These are phyloP conservation scores for Trematosphaeria pertusa DNA, from an alignment of 2,329 filamentous ascomycete genomes.

Conservation along the genomic window DNA sequence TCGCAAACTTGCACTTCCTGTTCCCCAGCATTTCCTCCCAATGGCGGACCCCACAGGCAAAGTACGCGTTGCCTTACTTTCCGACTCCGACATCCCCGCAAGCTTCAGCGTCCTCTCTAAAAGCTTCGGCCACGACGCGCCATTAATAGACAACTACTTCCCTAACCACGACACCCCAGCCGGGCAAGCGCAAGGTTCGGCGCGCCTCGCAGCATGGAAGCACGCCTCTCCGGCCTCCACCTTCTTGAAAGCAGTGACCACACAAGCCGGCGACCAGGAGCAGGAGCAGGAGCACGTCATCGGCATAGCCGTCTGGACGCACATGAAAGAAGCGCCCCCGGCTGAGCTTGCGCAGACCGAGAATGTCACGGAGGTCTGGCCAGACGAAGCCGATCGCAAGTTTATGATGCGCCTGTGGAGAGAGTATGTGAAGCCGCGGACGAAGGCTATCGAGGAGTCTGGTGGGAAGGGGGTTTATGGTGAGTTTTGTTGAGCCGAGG, in stretches of 20 bases:
- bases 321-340: constrained; percentile 15
- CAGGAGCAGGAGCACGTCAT: constrained; percentile 13
- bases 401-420: constrained; percentile 21
- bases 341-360: constrained; percentile 16
- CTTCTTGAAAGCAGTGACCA: constrained; percentile 19
- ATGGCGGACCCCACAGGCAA: constrained; percentile 4
- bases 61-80: constrained; percentile 9
- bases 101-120: constrained; percentile 14
- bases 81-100: constrained; percentile 14
- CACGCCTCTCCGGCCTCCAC: constrained; percentile 8
- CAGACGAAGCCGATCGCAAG: constrained; percentile 17
- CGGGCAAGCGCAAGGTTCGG: constrained; percentile 10
- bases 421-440: constrained; percentile 19
- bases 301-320: constrained; percentile 21
- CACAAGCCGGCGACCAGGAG: neutral
- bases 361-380: constrained; percentile 17
- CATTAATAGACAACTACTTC: constrained; percentile 21
- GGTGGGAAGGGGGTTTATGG: constrained; percentile 19
- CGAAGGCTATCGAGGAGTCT: constrained; percentile 8
- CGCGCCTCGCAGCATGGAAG: constrained; percentile 18
- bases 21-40: too few species aligned
- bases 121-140: constrained; percentile 20
- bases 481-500: constrained; percentile 9
- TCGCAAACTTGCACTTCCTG: too few species aligned
- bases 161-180: constrained; percentile 15